Evolutionary conservation across 129 eudicot genomes (phyloP).

Genomic region (Chrysanthemum lavandulifolium): DNA sequence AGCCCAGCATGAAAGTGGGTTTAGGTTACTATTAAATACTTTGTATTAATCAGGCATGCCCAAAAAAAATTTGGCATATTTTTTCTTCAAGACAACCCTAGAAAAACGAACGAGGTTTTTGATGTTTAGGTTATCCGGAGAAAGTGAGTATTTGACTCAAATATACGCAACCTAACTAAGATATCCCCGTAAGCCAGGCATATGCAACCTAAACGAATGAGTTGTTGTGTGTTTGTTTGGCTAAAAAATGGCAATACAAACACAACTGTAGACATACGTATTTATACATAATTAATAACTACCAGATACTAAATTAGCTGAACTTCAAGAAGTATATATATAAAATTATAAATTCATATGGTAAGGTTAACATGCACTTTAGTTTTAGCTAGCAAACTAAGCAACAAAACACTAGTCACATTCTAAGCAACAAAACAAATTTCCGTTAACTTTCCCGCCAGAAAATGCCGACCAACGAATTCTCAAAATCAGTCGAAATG

Average conservation of each 20-base stretch:
- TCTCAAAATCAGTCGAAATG: slow-evolving; percentile 54
- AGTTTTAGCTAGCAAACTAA: slow-evolving; percentile 21
- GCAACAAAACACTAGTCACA: background rate
- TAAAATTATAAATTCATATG: slow-evolving; percentile 26
- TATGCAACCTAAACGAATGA: no score
- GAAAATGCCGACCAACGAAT: slow-evolving; percentile 48
- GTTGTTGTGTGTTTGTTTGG: no score
- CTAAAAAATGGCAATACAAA: background rate
- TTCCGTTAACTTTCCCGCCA: slow-evolving; percentile 8
- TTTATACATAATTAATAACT: background rate
- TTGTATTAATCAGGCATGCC: no score
- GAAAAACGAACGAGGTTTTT: no score
- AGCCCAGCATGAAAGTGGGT: background rate
- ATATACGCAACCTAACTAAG: no score
- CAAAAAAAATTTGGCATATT: no score
- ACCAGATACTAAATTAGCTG: background rate
- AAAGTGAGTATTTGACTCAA: no score
- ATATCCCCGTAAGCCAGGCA: no score
- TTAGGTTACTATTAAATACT: background rate
- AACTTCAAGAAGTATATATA: slow-evolving; percentile 16
- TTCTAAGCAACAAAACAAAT: background rate
- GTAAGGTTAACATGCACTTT: background rate
- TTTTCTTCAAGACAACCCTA: background rate
- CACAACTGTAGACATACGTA: background rate
- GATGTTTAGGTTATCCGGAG: no score